Evolutionary conservation across 345 rosid genomes (phyloP), one percentile per base, ranked within the genome.

Genomic region (Nephelium lappaceum): DNA sequence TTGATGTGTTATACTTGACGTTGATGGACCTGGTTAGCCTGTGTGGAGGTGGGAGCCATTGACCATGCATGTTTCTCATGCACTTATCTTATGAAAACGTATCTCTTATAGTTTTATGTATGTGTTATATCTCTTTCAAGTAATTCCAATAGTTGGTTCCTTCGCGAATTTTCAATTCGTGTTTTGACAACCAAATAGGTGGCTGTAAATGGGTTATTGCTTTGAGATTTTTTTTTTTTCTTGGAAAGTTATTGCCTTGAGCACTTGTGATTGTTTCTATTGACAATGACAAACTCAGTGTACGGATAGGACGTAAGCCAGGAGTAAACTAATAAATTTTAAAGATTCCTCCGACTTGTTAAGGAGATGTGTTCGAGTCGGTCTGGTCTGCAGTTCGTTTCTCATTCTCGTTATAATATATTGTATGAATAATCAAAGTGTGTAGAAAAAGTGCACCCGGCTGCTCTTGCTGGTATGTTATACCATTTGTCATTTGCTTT

Each of bases 11-110:
- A 58, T 85, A 89, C 83, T 90, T 93, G 4, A 88, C 88, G 16
- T 79, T 93, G 67, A 88, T 95, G 95, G 96, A 92, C 85, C 81
- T 93, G 83, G 95, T 92, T 42, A 90, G 89, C 83, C 83, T 95
- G 82, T 90, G 97, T 69, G 86, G 83, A 61, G 85, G 90, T 81
- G 78, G 71, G 58, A 74, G 79, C 72, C 82, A 57, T 71, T 84
- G 82, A 80, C 79, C 38, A 1, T 61, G 9, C 49, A 38, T 67
- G 19, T 24, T 45, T 42, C 24, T 27, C 67, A 55, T 10, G 6
- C 31, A 72, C 31, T 10, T 11, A 5, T 57, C 12, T 15, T 10
- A 4, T 43, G 1, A 41, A 42, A 24, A 43, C 18, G 16, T 3
- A 8, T 10, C 51, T 9, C 51, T n/a, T n/a, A n/a, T n/a, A n/a